Base-by-base conservation (phyloP, 306 rosid genomes). In the Hippophae rhamnoides region DNA sequence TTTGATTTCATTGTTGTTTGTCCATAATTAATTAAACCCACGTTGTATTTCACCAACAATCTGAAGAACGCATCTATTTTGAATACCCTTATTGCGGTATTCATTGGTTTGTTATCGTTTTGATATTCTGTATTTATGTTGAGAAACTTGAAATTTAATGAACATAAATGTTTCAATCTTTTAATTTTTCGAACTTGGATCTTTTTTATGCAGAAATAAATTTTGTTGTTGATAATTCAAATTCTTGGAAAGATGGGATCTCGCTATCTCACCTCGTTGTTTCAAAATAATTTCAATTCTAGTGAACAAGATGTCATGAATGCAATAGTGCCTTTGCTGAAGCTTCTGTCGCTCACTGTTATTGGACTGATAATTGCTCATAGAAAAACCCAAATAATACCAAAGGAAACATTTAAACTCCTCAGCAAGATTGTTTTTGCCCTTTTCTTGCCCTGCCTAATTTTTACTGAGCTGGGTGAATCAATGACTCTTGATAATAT, bases 341-440 rank as follows among this genome's bases (percentile, higher is more conserved):
- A 89, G 62, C 82, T 89, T 50, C 78, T 86, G 6, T 66, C 83
- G 58, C 82, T 86, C 23, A 75, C 97, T 6, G 76, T 78, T 50
- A 76, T 86, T 26, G 93, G 97, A 8, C 53, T 86, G 31, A 63
- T 86, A 67, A 87, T 86, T 63, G 86, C 89, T 13, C 68, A 82
- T 69, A 93, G 93, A 8, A 89, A 43, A 67, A 58, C 54, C 68
- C 76, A 76, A 54, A 69, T 89, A 43, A 82, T 89, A 67, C 95
- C 97, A 13, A 86, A 48, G 67, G 86, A 81, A 0, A 84, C 97
- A 5, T 82, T 84, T 56, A 84, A 64, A 62, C 95, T 89, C 52
- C 87, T 89, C 10, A 82, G 95, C 80, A 84, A 89, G 74, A 89
- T 86, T 51, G 95, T 89, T 5, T 89, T 89, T 48, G 95, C 94